phyloP scores from a whole-genome alignment of 2,329 filamentous ascomycete species.

The Apiospora koreana region DNA sequence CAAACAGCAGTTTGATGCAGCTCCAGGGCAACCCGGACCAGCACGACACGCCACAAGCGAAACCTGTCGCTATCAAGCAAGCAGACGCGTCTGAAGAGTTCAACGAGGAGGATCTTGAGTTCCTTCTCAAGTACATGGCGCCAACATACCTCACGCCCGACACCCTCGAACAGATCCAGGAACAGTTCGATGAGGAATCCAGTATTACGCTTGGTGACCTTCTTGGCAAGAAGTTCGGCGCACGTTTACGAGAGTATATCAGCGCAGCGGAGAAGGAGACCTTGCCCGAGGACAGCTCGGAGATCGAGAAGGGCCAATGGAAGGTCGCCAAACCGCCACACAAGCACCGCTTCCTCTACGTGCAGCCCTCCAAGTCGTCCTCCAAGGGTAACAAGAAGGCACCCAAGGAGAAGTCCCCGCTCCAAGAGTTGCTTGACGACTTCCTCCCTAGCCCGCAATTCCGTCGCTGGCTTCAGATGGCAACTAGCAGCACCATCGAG shows the following conservation, averaged over 20 bases:
- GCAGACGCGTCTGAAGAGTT: conserved; percentile 51
- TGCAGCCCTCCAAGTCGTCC: conserved; percentile 51
- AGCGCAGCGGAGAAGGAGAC: conserved; percentile 59
- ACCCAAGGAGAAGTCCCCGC: conserved; percentile 49
- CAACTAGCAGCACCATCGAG: conserved; percentile 74
- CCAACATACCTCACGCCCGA: conserved; percentile 92
- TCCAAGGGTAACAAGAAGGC: conserved; percentile 21
- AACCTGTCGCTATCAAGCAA: conserved; percentile 50
- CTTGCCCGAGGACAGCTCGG: conserved; percentile 47
- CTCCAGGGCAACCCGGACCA: conserved; percentile 88
- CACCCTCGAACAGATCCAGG: conserved; percentile 78
- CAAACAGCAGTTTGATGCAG: conserved; percentile 89
- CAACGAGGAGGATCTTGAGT: conserved; percentile 80
- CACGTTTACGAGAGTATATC: conserved; percentile 70
- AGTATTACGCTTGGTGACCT: conserved; percentile 82
- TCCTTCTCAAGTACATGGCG: conserved; percentile 85
- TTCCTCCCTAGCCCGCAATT: conserved; percentile 86
- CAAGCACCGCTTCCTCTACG: conserved; percentile 91
- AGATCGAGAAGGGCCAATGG: conserved; percentile 67
- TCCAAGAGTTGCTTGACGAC: conserved; percentile 78
- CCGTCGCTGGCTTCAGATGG: conserved; percentile 83
- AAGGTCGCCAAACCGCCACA: conserved; percentile 84
- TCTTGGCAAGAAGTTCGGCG: conserved; percentile 75
- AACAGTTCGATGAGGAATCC: conserved; percentile 79
- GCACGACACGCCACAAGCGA: conserved; percentile 77